Evolutionary conservation across 805 yeast species (phyloP).

Genomic region (Jamesozyma rosinii): DNA sequence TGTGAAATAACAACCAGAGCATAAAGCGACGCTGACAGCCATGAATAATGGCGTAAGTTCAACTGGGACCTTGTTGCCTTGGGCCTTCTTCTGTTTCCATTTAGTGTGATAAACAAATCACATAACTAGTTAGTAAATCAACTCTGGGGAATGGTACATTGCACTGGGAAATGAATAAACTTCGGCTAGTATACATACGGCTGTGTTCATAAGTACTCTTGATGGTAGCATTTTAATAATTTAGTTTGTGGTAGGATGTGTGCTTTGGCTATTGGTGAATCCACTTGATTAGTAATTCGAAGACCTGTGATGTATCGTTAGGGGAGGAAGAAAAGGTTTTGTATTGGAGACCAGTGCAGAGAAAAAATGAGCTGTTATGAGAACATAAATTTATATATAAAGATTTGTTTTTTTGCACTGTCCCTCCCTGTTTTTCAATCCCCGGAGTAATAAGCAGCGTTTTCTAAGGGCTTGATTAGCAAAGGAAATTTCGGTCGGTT

Average conservation of each 20-base stretch:
- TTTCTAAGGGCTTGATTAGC: too few species aligned
- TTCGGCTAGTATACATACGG: constrained; percentile 4
- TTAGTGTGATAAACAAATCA: not conserved
- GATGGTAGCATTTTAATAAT: constrained; percentile 6
- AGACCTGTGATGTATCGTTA: not conserved
- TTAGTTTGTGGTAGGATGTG: not conserved
- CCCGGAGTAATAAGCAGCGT: not conserved
- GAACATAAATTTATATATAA: not conserved
- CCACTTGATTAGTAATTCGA: not conserved
- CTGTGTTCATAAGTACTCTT: constrained; percentile 5
- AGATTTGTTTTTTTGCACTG: not conserved
- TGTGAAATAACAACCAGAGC: constrained; percentile 44
- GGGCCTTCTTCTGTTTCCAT: constrained; percentile 29
- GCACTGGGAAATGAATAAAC: not conserved
- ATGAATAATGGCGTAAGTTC: constrained; percentile 51
- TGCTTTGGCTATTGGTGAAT: not conserved
- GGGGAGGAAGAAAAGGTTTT: too few species aligned
- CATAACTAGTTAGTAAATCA: not conserved
- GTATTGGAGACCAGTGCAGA: not conserved
- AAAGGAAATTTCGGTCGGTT: not conserved
- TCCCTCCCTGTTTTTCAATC: not conserved
- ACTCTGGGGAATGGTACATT: not conserved
- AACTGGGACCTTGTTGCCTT: constrained; percentile 37
- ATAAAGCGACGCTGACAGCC: constrained; percentile 46
- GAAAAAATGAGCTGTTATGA: not conserved